Evolutionary conservation across 2,329 filamentous ascomycete genomes (phyloP), one percentile per base, ranked within the genome.

Genomic region (Exophiala calicioides): DNA sequence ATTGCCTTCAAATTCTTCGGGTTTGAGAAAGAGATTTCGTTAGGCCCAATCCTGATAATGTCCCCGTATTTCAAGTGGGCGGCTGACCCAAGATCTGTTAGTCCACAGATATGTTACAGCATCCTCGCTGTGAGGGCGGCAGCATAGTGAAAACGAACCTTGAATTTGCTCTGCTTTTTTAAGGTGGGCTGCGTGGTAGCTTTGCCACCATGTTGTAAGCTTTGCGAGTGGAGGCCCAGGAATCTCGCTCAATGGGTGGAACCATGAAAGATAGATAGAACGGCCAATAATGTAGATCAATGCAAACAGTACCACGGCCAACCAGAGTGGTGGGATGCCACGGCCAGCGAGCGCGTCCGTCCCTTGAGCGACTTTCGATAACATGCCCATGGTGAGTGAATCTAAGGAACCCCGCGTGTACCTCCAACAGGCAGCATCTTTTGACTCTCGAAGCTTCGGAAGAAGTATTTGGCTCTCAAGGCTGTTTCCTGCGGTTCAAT

Each of bases 1-100:
- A 89, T 72, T 1, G 76, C 75, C 34, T 76, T 60, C 13, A 69
- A 68, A 0, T 79, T 76, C 30, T 79, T 74, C 3, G 84, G 69
- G 48, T 77, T 79, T 59, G 84, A 82, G 24, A 52, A 39, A 5
- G 44, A 42, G 3, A 52, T n/a, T 8, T 47, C 36, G 20, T 47
- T 47, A 10, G 48, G 48, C n/a, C 36, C 48, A 34, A 52, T 43
- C 4, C 48, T 43, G 9, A 52, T 44, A 10, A 52, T 10, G 10
- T 30, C 18, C 5, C 48, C 48, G 24, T 52, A 48, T 38, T 38
- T 42, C 5, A 29, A 10, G 26, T 50, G 46, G 12, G 39, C 39
- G 5, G 21, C n/a, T 6, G 1, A 13, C 12, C n/a, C 15, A n/a
- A 24, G 34, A n/a, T 57, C 41, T 27, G 16, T 38, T 38, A 24